Base-by-base conservation (phyloP, 1,139 yeast species). In the Suzukiozyma palmioleophila region DNA sequence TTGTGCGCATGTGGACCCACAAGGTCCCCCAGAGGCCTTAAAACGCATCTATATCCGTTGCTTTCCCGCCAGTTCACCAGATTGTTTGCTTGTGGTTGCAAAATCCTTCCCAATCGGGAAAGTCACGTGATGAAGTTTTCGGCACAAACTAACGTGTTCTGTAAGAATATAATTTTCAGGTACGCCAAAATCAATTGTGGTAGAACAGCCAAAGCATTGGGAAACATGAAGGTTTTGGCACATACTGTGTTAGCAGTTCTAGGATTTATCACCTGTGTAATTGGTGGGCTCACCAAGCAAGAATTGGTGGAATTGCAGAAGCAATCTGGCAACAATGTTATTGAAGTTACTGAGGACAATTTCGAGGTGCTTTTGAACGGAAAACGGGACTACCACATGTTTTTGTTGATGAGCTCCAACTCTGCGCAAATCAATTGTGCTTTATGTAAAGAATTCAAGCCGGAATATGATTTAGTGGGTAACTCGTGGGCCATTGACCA, bases 361-460 rank as follows among this genome's bases (percentile, higher is more conserved):
- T 85, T 72, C 56, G 72, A 77, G 47, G 60, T 65, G 29, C 59
- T 84, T 25, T 69, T 89, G 43, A 66, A 67, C 25, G 89, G 90
- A 2, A 81, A 82, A 21, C 74, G 92, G 52, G 89, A 88, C 52
- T 81, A 78, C 58, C 76, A 84, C 36, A 53, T 86, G 14, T 72
- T 86, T 21, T 60, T 81, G 32, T 69, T 84, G 40, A 64, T 92
- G 49, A 85, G 97, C 0, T 89, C 97, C 2, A 76, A 81, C 13
- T 73, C 81, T 29, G 69, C 87, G 0, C 79, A 79, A 49, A 75
- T 88, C 56, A 87, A 87, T 27, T 92, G 98, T 64, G 69, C 71
- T 2, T 69, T 87, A 44, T 92, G 99, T 70, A 53, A 66, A 21
- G 80, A 82, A 37, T 74, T 86, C 51, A 79, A 75, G 29, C 95